Percentiles rank a stretch among this genome's conserved stretches.
phyloP scores from a whole-genome alignment of 2,329 filamentous ascomycete species.

The Talaromyces verruculosus region DNA sequence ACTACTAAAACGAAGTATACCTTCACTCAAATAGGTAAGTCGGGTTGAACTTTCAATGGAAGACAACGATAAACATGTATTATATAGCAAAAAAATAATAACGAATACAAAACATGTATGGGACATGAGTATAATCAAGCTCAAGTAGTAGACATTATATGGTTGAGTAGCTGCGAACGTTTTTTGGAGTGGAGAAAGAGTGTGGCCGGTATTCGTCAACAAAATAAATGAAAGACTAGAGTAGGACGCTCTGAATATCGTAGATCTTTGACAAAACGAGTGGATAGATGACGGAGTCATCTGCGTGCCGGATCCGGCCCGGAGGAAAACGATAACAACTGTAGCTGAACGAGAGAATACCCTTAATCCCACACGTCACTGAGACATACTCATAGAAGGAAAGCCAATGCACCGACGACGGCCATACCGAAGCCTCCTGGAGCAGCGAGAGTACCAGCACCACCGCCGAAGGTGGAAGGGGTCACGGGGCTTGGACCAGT shows the following conservation, averaged over 20 bases:
- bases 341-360: neutral
- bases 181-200: neutral
- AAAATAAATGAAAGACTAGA: constrained; percentile 12
- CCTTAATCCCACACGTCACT: neutral
- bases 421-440: constrained; percentile 18
- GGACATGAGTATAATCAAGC: neutral
- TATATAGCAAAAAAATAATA: constrained; percentile 10
- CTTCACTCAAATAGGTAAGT: too few species aligned
- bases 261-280: constrained; percentile 3
- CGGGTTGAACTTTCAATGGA: too few species aligned
- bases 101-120: neutral
- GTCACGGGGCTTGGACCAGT: neutral
- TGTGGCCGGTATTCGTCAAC: neutral
- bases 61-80: neutral
- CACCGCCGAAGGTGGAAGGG: constrained; percentile 16
- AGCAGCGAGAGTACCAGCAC: constrained; percentile 11
- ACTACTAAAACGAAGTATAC: too few species aligned
- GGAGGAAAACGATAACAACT: constrained; percentile 9
- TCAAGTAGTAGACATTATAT: constrained; percentile 9
- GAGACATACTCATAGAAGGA: constrained; percentile 19
- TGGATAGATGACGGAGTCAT: constrained; percentile 20
- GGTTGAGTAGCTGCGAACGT: neutral
- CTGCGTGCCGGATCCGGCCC: constrained; percentile 17
- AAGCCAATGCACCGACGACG: constrained; percentile 21
- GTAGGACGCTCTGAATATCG: neutral